Conservation (phyloP, 768 basidiomycete genomes). For the Boletus huronensis region DNA sequence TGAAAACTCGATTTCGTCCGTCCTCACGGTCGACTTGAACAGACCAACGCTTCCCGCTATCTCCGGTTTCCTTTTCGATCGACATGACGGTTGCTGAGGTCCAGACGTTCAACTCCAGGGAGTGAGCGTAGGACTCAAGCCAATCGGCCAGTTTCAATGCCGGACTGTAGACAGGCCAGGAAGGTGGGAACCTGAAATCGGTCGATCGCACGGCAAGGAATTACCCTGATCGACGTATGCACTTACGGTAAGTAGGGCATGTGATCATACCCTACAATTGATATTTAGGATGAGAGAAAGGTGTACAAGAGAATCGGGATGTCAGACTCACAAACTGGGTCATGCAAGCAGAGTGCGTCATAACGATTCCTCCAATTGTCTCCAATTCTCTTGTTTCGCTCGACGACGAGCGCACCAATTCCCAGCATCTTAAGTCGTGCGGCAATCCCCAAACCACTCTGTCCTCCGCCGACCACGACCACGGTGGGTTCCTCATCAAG, state of each 20-base stretch:
- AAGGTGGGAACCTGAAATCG: conserved; percentile 47
- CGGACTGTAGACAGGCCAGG: conserved; percentile 58
- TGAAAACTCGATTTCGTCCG: conserved; percentile 37
- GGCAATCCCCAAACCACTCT: conserved; percentile 53
- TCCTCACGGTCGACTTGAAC: conserved; percentile 38
- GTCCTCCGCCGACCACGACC: conserved; percentile 49
- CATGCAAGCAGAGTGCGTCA: conserved; percentile 29
- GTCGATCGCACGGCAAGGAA: neutral
- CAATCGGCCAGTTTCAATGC: conserved; percentile 59
- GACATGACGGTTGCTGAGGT: conserved; percentile 39
- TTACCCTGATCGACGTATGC: neutral
- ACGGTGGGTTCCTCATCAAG: conserved; percentile 47
- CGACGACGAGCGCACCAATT: conserved; percentile 19
- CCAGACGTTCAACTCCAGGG: conserved; percentile 64
- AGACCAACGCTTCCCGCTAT: conserved; percentile 39
- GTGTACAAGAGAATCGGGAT: neutral
- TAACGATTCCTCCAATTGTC: conserved; percentile 34
- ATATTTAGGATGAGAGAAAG: neutral
- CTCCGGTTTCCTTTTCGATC: conserved; percentile 27
- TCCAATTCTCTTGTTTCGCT: conserved; percentile 26
- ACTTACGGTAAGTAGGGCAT: conserved; percentile 56
- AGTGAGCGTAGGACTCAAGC: conserved; percentile 61
- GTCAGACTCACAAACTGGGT: conserved; percentile 29
- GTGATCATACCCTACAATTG: conserved; percentile 40
- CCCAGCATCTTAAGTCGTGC: conserved; percentile 46